Evolutionary conservation across 73 alveolate species (phyloP).

Genomic region (Paramecium biaurelia): DNA sequence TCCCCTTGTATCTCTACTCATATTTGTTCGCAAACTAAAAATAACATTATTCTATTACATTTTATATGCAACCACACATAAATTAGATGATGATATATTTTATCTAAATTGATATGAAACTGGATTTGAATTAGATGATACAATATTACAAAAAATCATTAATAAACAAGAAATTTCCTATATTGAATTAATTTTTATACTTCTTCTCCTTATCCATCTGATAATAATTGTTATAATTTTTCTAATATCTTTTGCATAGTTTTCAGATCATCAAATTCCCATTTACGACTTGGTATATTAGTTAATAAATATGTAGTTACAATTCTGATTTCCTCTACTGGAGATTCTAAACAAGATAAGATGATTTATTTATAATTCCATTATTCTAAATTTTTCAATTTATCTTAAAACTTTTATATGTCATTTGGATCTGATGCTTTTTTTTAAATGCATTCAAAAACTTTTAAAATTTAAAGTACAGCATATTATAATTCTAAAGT

Average conservation of each 20-base stretch:
- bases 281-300: background rate
- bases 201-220: conserved; percentile 23
- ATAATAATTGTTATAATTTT: background rate
- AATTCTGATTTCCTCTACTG: conserved; percentile 4
- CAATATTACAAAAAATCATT: background rate
- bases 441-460: background rate
- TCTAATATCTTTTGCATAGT: background rate
- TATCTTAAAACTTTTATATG: background rate
- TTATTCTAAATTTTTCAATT: background rate
- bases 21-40: background rate
- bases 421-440: background rate
- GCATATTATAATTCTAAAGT: conserved; percentile 25
- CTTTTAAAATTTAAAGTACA: background rate
- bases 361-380: background rate
- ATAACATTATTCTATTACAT: background rate
- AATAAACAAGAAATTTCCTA: conserved; percentile 2
- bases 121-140: background rate
- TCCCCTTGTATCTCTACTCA: conserved; percentile 18
- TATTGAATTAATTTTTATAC: background rate
- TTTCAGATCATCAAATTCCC: conserved; percentile 30
- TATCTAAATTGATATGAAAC: background rate
- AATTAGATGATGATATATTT: background rate
- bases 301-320: background rate
- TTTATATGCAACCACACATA: background rate
- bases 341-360: background rate